Evolutionary conservation across 257 asterid species (phyloP).

Genomic region (Capsicum chinense): DNA sequence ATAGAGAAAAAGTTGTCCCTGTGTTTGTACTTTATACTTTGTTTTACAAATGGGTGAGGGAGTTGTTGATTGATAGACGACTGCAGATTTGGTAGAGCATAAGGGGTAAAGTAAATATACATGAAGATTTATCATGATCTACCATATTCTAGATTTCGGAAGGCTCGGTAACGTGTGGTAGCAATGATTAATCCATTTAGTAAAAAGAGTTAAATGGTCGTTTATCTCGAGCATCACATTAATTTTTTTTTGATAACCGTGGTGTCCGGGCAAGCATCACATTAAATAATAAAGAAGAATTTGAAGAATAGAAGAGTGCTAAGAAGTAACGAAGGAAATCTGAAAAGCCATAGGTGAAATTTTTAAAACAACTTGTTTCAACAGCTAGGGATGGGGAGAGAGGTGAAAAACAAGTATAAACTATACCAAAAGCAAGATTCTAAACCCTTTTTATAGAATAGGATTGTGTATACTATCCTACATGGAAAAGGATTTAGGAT

Average conservation of each 20-base stretch:
- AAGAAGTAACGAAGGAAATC: neutral
- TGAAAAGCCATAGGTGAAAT: neutral
- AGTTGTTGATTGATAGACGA: constrained; percentile 19
- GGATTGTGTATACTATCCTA: neutral
- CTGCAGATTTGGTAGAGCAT: neutral
- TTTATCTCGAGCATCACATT: constrained; percentile 20
- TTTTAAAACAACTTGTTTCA: neutral
- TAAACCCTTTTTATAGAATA: neutral
- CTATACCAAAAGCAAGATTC: constrained; percentile 5
- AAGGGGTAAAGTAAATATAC: neutral
- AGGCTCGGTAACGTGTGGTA: neutral
- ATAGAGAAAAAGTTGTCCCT: neutral
- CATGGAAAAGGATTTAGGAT: neutral
- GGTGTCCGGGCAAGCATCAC: neutral
- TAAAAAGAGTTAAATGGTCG: neutral
- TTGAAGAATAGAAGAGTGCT: neutral
- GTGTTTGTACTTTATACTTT: neutral
- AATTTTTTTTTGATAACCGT: too few species aligned
- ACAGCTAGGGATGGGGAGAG: neutral
- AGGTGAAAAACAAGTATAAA: neutral
- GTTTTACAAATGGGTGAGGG: neutral
- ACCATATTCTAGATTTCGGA: neutral
- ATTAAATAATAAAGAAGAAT: neutral
- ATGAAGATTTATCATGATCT: neutral
- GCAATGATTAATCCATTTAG: neutral